Evolutionary conservation across 176 grass and related monocot genomes (phyloP).

Genomic region (Cenchrus fungigraminus): DNA sequence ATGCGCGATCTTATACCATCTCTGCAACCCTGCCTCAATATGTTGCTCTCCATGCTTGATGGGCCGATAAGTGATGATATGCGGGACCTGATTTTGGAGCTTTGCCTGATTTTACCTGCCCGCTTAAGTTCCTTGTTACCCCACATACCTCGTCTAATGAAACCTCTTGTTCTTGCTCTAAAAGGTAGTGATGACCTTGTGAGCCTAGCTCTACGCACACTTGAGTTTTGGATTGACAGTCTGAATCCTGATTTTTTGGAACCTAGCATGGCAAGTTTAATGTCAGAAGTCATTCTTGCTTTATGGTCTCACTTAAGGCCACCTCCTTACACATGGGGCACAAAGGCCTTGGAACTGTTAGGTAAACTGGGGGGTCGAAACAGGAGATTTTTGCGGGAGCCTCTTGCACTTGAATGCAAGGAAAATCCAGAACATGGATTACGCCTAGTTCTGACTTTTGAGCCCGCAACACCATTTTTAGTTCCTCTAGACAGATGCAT

Average conservation of each 20-base stretch:
- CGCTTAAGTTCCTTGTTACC: constrained; percentile 97
- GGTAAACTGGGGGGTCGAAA: constrained; percentile 96
- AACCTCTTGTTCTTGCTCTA: constrained; percentile 92
- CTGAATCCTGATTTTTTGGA: constrained; percentile 99
- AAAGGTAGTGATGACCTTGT: constrained; percentile 97
- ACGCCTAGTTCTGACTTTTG: constrained; percentile 96
- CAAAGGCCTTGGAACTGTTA: constrained; percentile 89
- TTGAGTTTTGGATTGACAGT: constrained; percentile 99
- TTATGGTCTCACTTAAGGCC: constrained; percentile 98
- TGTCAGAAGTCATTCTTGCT: constrained; percentile 98
- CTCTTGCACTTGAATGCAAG: constrained; percentile 88
- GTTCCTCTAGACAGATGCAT: constrained; percentile 95
- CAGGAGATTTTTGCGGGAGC: constrained; percentile 91
- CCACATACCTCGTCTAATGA: constrained; percentile 97
- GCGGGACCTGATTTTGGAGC: constrained; percentile 87
- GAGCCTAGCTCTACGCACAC: constrained; percentile 87
- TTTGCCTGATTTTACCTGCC: constrained; percentile 94
- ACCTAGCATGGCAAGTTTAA: constrained; percentile 99
- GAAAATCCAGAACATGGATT: constrained; percentile 99
- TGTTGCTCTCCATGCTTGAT: constrained; percentile 97
- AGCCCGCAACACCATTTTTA: constrained; percentile 95
- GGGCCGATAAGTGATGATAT: constrained; percentile 91
- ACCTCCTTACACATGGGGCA: constrained; percentile 85
- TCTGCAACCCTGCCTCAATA: constrained; percentile 93
- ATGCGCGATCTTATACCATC: constrained; percentile 97